A percentile compares a stretch with the other conserved stretches of the same genome.
phyloP scores from a whole-genome alignment of 768 basidiomycete species.

The Trametes sanguinea region DNA sequence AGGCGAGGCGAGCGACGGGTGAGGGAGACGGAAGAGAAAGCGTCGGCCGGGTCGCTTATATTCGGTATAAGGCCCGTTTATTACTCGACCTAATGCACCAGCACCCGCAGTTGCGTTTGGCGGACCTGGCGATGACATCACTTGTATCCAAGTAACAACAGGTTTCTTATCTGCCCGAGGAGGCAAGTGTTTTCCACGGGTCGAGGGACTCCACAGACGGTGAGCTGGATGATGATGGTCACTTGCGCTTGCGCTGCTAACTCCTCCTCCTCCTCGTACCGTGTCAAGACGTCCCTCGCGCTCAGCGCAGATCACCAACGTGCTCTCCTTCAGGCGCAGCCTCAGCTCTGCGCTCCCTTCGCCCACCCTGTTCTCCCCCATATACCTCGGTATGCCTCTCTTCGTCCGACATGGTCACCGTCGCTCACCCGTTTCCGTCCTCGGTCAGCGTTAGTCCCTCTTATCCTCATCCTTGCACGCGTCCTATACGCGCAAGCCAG shows the following conservation, averaged over 20 bases:
- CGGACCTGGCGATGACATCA: slow-evolving; percentile 17
- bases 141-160: neutral
- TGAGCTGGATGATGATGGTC: neutral
- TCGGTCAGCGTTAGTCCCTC: slow-evolving; percentile 24
- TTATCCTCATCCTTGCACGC: slow-evolving; percentile 34
- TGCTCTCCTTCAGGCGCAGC: slow-evolving; percentile 15
- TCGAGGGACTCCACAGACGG: neutral
- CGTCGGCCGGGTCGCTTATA: neutral
- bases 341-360: slow-evolving; percentile 5
- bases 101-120: no score
- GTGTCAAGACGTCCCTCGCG: neutral
- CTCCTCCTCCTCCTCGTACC: neutral
- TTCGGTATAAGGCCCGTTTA: neutral
- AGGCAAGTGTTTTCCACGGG: slow-evolving; percentile 15
- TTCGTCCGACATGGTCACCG: no score
- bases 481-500: slow-evolving; percentile 30
- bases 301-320: neutral
- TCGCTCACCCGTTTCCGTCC: neutral
- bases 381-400: slow-evolving; percentile 23
- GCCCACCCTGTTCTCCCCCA: slow-evolving; percentile 26
- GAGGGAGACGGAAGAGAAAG: slow-evolving; percentile 14
- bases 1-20: slow-evolving; percentile 9
- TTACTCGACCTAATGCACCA: neutral
- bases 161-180: neutral
- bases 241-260: neutral